Evolutionary conservation across 495 filamentous ascomycete species (phyloP), one percentile per base, ranked within the genome.

Genomic region (Lepidopterella palustris): DNA sequence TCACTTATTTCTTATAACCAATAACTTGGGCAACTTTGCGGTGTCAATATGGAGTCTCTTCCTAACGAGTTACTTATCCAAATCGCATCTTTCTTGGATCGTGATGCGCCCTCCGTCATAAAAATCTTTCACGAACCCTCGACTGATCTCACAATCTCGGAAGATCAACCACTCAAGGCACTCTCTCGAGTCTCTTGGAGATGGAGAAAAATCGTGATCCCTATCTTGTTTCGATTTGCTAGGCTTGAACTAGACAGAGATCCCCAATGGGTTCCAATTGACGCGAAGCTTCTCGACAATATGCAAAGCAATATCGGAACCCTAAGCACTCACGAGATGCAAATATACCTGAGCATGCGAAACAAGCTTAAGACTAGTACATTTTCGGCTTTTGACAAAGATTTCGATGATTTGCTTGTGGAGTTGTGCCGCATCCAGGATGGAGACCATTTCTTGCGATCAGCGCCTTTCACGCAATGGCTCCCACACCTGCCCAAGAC

Each of bases 61-160:
- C 64, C 64, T 10, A 64, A 63, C 32, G 64, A 67, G 26, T 52
- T 67, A 10, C 64, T 67, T 11, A 54, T 61, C 32, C 60, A 67
- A 4, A 67, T 67, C 20, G 48, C 58, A 2, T 57, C 64, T 8
- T 53, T 63, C 31, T 49, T 67, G 0, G 60, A 63, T 31, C 0
- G 10, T 5, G 18, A 24, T 4, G 52, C 64, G 3, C 64, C 64
- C 1, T 67, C 64, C 1, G 42, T 64, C 26, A 24, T 4, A 9
- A 63, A 63, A 53, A 63, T 67, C 40, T 24, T 60, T 8, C 60
- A 67, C 25, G 61, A 63, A 28, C 64, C 64, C 2, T 63, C 64
- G 1, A 28, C 52, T 8, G 6, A 55, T 5, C 39, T 67, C 20
- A 63, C 64, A 0, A 29, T 13, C 20, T 60, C 61, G 4, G 48